Evolutionary conservation across 2,329 filamentous ascomycete genomes (phyloP).

Genomic region (Botrytis fragariae): DNA sequence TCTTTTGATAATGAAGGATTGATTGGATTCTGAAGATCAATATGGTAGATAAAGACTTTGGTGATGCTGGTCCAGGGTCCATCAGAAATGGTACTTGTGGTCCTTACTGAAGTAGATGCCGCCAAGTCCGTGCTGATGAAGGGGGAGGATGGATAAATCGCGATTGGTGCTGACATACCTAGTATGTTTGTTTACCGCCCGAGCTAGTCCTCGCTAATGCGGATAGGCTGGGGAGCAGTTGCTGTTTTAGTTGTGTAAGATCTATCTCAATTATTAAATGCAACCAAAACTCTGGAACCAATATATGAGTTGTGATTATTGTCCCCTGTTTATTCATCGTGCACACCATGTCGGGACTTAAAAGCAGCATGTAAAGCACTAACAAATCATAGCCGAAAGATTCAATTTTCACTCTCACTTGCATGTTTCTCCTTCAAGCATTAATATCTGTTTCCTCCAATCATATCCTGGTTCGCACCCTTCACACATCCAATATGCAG

Average conservation of each 20-base stretch:
- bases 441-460: slow-evolving; percentile 2
- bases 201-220: slow-evolving; percentile 17
- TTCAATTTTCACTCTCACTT: slow-evolving; percentile 3
- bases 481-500: slow-evolving; percentile 11
- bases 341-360: background rate
- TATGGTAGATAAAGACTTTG: background rate
- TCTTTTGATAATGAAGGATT: background rate
- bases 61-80: background rate
- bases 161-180: background rate
- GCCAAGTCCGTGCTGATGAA: slow-evolving; percentile 10
- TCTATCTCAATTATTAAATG: background rate
- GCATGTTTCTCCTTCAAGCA: slow-evolving; percentile 8
- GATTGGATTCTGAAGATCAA: slow-evolving; percentile 8
- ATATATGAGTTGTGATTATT: background rate
- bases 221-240: background rate
- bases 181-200: slow-evolving; percentile 6
- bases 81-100: background rate
- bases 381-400: slow-evolving; percentile 13
- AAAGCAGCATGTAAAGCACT: slow-evolving; percentile 12
- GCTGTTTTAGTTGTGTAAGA: slow-evolving; percentile 3
- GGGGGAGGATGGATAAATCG: background rate
- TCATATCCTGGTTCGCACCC: background rate
- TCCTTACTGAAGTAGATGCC: slow-evolving; percentile 8
- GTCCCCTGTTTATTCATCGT: background rate
- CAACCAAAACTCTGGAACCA: background rate